These are phyloP conservation scores for Phyllosticta ampelicida DNA, from an alignment of 2,329 filamentous ascomycete genomes.

Conservation along the genomic window DNA sequence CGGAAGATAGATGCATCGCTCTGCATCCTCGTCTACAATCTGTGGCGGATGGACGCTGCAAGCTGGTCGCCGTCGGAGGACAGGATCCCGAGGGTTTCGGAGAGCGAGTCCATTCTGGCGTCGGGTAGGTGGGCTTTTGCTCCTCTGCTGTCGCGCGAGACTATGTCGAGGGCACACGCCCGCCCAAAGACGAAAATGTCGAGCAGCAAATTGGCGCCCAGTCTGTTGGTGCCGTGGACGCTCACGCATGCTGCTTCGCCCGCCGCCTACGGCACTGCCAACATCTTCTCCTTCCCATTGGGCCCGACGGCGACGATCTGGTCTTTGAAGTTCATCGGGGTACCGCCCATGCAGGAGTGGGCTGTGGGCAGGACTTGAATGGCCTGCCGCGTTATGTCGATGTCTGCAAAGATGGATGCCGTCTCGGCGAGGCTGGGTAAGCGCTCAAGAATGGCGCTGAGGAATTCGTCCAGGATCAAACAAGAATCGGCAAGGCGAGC, in stretches of 20 bases:
- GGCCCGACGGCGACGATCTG: slow-evolving; percentile 34
- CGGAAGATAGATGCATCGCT: slow-evolving; percentile 37
- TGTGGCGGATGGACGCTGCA: slow-evolving; percentile 28
- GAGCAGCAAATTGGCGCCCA: slow-evolving; percentile 39
- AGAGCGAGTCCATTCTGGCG: slow-evolving; percentile 27
- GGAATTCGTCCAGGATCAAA: no score
- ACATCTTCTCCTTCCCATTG: slow-evolving; percentile 30
- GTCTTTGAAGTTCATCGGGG: slow-evolving; percentile 40
- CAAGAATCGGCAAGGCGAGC: no score
- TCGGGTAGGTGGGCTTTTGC: slow-evolving; percentile 28
- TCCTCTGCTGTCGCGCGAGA: neutral
- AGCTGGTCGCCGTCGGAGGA: slow-evolving; percentile 27
- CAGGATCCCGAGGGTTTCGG: slow-evolving; percentile 27
- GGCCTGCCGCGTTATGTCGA: slow-evolving; percentile 39
- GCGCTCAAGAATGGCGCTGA: slow-evolving; percentile 37
- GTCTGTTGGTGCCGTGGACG: slow-evolving; percentile 39
- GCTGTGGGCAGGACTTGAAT: slow-evolving; percentile 43
- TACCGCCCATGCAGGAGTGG: slow-evolving; percentile 43
- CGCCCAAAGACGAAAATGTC: slow-evolving; percentile 42
- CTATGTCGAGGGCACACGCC: slow-evolving; percentile 33
- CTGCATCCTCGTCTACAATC: slow-evolving; percentile 40
- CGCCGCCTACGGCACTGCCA: slow-evolving; percentile 38
- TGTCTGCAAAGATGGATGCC: slow-evolving; percentile 39
- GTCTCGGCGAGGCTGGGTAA: slow-evolving; percentile 42
- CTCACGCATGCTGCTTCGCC: slow-evolving; percentile 40